These are phyloP conservation scores for Ophiostoma australiae DNA, from an alignment of 2,329 filamentous ascomycete species.

Conservation along the genomic window DNA sequence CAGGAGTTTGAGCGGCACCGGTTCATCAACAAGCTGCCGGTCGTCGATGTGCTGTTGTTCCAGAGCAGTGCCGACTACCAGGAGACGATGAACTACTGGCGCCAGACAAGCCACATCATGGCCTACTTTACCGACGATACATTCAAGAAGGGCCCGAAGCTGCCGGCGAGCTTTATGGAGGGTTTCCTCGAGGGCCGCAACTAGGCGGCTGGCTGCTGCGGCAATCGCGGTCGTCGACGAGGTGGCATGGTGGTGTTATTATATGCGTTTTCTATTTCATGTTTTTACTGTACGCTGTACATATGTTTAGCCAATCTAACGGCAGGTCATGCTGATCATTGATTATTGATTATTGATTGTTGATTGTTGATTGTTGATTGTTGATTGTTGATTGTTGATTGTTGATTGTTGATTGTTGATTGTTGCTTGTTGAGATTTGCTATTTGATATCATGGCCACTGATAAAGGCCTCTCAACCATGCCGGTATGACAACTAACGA, in stretches of 20 bases:
- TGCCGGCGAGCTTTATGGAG: constrained; percentile 87
- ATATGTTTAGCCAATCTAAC: constrained; percentile 2
- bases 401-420: too few relatives aligned
- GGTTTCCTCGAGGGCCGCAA: constrained; percentile 75
- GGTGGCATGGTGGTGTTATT: constrained; percentile 10
- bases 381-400: background rate
- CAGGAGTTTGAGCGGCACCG: constrained; percentile 96
- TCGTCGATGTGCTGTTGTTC: constrained; percentile 83
- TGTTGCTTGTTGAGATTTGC: too few relatives aligned
- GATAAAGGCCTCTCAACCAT: background rate
- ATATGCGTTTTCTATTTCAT: background rate
- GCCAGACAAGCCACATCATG: constrained; percentile 91
- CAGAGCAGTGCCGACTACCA: constrained; percentile 93
- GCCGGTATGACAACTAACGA: background rate
- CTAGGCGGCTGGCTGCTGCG: background rate
- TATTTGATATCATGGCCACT: background rate
- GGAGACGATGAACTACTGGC: constrained; percentile 99
- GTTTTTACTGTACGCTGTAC: constrained; percentile 1
- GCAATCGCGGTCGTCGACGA: background rate
- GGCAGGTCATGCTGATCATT: background rate
- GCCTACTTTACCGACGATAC: constrained; percentile 90
- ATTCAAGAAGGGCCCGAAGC: constrained; percentile 66
- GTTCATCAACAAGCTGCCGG: constrained; percentile 82
- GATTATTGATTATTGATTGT: too few relatives aligned
- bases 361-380: too few relatives aligned